Base-by-base conservation (phyloP, 495 filamentous ascomycete species). In the Halenospora varia region DNA sequence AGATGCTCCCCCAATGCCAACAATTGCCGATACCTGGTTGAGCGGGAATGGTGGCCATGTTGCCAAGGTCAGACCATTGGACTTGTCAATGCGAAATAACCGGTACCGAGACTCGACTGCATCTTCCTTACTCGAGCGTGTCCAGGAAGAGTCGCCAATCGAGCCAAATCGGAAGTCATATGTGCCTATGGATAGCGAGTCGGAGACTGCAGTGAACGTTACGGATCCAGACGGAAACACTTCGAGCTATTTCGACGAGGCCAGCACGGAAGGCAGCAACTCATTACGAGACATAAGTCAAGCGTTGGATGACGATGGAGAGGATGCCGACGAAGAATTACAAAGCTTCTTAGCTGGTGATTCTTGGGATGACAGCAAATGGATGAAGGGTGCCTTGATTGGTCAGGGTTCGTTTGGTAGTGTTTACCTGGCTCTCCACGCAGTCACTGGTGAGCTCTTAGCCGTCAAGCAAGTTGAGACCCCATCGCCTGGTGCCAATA, bases 401-500 rank as follows among this genome's bases (percentile, higher is more conserved):
- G 94, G 94, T 46, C 91, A 96, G 70, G 94, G 94, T 57, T 96
- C 91, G 46, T 99, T 99, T 65, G 94, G 94, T 65, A 92, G 89
- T 62, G 94, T 99, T 49, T 99, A 92, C 75, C 78, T 99, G 40
- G 95, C 94, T 53, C 79, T 99, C n/a, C 96, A 97, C 66, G 87
- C 94, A 53, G 87, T 99, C 54, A 99, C 95, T 23, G 94, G 92
- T 64, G 95, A 96, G 69, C 86, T 99, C 41, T 92, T 99, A 78
- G 94, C 94, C 41, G 94, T 99, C 39, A 99, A 99, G 75, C 94
- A 97, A 72, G 94, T 99, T 55, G 94, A 99, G 68, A 83, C 96
- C 48, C 93, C 94, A 3, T 87, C 88, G 1, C 84, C 85, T 24
- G 85, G 84, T 35, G 85, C 90, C 56, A 90, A 86, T 59, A 88